Conservation (phyloP, 2,329 filamentous ascomycete species). For the Botrytis byssoidea region DNA sequence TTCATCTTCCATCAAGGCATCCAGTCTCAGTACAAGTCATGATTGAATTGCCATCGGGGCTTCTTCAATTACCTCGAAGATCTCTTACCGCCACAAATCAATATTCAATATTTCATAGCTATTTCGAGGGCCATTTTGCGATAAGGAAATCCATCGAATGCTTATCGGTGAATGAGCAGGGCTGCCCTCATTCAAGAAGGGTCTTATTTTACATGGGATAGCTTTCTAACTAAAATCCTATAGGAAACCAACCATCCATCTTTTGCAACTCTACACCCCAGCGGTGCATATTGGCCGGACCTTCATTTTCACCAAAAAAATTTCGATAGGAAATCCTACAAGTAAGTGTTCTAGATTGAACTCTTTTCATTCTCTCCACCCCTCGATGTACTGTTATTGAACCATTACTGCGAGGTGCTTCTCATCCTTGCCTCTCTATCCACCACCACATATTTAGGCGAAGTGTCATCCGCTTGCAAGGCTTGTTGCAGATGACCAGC, state of each 20-base stretch:
- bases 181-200: background rate
- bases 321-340: slow-evolving; percentile 18
- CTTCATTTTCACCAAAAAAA: background rate
- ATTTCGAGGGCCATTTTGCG: background rate
- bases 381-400: slow-evolving; percentile 23
- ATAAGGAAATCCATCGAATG: slow-evolving; percentile 5
- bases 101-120: background rate
- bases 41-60: background rate
- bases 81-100: background rate
- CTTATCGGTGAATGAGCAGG: slow-evolving; percentile 13
- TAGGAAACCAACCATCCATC: slow-evolving; percentile 16
- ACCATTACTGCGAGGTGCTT: slow-evolving; percentile 23
- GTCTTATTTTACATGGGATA: slow-evolving; percentile 2
- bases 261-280: background rate
- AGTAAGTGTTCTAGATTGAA: slow-evolving; percentile 29
- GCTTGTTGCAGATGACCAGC: slow-evolving; percentile 36
- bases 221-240: slow-evolving; percentile 24
- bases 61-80: background rate
- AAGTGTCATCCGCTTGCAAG: slow-evolving; percentile 33
- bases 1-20: background rate
- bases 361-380: slow-evolving; percentile 23
- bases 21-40: background rate
- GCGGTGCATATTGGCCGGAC: background rate
- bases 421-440: slow-evolving; percentile 29
- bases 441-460: slow-evolving; percentile 29